A percentile compares a stretch with the other conserved stretches of the same genome.
These are phyloP conservation scores for Phylloboletellus chloephorus DNA, from an alignment of 1,284 basidiomycete genomes.

Conservation along the genomic window DNA sequence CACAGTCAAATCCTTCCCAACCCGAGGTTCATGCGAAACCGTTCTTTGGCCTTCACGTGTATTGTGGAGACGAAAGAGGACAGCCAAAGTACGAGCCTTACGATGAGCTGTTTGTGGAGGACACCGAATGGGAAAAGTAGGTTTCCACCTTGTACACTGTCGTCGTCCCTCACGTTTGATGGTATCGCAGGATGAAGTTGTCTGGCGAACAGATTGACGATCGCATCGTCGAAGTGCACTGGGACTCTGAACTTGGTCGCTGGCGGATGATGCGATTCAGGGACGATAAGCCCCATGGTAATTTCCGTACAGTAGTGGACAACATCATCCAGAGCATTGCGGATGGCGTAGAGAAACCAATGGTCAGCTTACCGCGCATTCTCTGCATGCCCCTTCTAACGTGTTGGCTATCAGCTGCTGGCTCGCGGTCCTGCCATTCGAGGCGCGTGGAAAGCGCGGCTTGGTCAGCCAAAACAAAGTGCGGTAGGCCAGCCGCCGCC, in stretches of 20 bases:
- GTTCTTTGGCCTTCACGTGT: conserved; percentile 77
- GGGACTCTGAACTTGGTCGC: conserved; percentile 62
- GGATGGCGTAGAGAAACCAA: conserved; percentile 85
- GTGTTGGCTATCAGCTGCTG: conserved; percentile 47
- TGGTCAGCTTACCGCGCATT: conserved; percentile 44
- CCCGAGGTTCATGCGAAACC: conserved; percentile 87
- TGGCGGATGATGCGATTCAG: conserved; percentile 92
- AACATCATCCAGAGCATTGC: conserved; percentile 84
- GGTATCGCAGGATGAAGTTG: conserved; percentile 66
- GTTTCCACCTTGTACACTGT: conserved; percentile 28
- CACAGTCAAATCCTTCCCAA: conserved; percentile 43
- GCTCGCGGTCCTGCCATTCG: conserved; percentile 55
- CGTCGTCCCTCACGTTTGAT: conserved; percentile 8
- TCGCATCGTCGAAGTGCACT: conserved; percentile 89
- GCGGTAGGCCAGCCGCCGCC: conserved; percentile 12
- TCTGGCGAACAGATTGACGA: conserved; percentile 88
- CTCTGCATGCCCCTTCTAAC: conserved; percentile 9
- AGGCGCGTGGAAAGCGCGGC: conserved; percentile 61
- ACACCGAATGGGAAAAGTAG: conserved; percentile 91
- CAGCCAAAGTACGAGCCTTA: conserved; percentile 72
- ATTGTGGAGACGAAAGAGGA: conserved; percentile 62
- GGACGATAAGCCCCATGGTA: conserved; percentile 88
- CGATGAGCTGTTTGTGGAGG: conserved; percentile 82
- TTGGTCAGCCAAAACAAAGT: conserved; percentile 29
- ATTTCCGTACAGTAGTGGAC: conserved; percentile 77